Percentiles rank a stretch among this genome's conserved stretches.
phyloP scores from a whole-genome alignment of 768 basidiomycete species.

The Agrocybe praecox region DNA sequence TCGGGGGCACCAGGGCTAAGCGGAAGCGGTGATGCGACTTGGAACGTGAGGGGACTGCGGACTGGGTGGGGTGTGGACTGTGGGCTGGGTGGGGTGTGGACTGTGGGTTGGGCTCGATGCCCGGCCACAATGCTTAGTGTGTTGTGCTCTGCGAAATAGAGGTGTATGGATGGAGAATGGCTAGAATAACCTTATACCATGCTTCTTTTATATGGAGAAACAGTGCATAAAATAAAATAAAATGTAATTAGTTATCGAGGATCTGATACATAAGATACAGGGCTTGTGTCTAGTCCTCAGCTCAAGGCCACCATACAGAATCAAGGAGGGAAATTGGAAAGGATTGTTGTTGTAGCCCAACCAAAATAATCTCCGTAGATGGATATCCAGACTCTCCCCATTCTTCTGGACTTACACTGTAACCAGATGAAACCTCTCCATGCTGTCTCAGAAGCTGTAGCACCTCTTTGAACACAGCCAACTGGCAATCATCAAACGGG shows the following conservation, averaged over 20 bases:
- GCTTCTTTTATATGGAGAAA: not conserved
- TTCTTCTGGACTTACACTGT: not conserved
- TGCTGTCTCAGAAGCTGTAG: not conserved
- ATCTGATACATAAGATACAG: not conserved
- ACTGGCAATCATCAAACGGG: not conserved
- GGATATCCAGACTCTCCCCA: not conserved
- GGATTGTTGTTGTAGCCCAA: not conserved
- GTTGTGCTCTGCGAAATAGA: too few species aligned
- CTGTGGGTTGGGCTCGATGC: too few species aligned
- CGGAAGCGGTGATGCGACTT: too few species aligned
- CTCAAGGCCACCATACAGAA: not conserved
- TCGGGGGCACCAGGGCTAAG: too few species aligned
- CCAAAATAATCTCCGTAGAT: not conserved
- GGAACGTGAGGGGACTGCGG: too few species aligned
- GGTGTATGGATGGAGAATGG: too few species aligned
- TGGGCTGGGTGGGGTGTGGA: too few species aligned
- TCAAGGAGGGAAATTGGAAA: not conserved
- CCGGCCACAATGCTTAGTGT: too few species aligned
- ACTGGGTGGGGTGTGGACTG: too few species aligned
- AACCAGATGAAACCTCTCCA: not conserved
- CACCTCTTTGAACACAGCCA: not conserved
- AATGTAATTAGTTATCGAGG: not conserved
- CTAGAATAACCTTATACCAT: too few species aligned
- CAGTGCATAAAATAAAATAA: not conserved
- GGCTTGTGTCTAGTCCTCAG: not conserved